Conservation (phyloP, 768 basidiomycete species). For the Pleurotus cornucopiae region DNA sequence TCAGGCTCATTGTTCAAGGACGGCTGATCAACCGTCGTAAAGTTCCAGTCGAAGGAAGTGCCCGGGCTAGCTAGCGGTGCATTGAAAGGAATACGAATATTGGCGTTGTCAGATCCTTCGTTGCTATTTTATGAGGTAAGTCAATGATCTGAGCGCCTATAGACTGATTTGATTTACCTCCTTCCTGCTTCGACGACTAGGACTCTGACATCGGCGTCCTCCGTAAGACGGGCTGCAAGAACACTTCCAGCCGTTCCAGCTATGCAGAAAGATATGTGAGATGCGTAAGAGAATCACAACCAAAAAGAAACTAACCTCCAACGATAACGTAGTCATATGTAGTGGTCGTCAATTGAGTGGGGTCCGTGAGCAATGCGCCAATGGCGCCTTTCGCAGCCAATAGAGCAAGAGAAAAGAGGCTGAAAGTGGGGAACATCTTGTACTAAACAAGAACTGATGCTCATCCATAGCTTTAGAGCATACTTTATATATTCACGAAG, state of each 20-base stretch:
- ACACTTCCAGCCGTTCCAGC: slow-evolving; percentile 23
- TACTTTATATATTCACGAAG: no score
- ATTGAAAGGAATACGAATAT: slow-evolving; percentile 16
- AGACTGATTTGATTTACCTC: slow-evolving; percentile 14
- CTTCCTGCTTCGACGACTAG: slow-evolving; percentile 28
- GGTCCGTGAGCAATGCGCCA: neutral
- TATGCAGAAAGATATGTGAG: neutral
- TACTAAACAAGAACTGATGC: neutral
- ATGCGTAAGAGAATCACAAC: no score
- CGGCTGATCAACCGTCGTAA: slow-evolving; percentile 23
- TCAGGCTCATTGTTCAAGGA: slow-evolving; percentile 21
- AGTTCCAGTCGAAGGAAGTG: slow-evolving; percentile 28
- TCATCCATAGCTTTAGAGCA: no score
- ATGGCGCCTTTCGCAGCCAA: neutral
- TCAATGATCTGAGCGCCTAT: neutral
- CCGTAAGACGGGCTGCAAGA: slow-evolving; percentile 24
- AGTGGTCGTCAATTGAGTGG: neutral
- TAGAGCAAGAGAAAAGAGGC: neutral
- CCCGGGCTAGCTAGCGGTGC: slow-evolving; percentile 4
- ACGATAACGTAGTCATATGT: neutral
- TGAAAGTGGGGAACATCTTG: neutral
- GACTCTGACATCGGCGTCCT: slow-evolving; percentile 18
- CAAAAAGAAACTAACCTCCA: neutral
- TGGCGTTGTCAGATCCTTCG: slow-evolving; percentile 12
- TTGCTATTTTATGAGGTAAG: slow-evolving; percentile 12